Percentiles rank a stretch among this genome's conserved stretches.
These are phyloP conservation scores for Epipyxis sp. DNA, from an alignment of 108 stramenopile genomes.

Conservation along the genomic window DNA sequence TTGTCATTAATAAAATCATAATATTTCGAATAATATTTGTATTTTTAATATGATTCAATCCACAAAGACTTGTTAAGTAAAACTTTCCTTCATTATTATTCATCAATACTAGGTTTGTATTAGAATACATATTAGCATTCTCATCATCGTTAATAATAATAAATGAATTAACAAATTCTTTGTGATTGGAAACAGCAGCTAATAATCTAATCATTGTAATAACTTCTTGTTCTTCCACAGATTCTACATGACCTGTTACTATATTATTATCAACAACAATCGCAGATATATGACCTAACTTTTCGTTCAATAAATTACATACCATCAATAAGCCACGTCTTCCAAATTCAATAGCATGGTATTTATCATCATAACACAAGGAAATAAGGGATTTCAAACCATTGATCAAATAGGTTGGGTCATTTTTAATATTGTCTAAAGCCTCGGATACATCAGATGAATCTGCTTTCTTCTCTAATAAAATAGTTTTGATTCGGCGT, in stretches of 20 bases:
- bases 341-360: slow-evolving; percentile 6
- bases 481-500: no score
- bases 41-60: not conserved
- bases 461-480: not conserved
- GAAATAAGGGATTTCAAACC: not conserved
- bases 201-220: not conserved
- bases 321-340: not conserved
- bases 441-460: not conserved
- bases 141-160: no score
- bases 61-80: not conserved
- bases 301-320: not conserved
- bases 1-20: no score
- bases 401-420: not conserved
- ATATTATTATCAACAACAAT: not conserved
- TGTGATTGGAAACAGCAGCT: not conserved
- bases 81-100: slow-evolving; percentile 7
- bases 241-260: no score
- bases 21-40: no score
- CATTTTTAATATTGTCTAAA: not conserved
- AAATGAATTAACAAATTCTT: not conserved
- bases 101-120: not conserved
- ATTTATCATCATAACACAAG: slow-evolving; percentile 2
- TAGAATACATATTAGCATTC: no score
- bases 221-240: no score
- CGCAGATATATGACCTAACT: not conserved